Evolutionary conservation across 1,284 basidiomycete species (phyloP).

Genomic region (Lentinula novae-zelandiae): DNA sequence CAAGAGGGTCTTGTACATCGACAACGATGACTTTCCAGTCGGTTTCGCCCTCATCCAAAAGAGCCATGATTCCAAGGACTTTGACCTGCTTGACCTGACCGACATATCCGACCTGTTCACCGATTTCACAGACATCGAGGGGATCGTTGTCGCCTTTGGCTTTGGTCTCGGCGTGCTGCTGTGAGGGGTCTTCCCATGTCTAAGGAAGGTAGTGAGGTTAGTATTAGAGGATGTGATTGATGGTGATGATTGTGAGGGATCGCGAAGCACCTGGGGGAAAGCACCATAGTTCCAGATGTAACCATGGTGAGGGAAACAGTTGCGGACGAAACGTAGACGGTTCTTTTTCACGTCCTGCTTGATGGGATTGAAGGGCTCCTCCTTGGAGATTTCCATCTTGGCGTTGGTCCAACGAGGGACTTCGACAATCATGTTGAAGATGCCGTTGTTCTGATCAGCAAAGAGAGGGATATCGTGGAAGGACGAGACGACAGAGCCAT

Average conservation of each 20-base stretch:
- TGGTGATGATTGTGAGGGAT: neutral
- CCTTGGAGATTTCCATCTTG: slow-evolving; percentile 98
- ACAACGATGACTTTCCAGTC: slow-evolving; percentile 99
- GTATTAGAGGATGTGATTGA: neutral
- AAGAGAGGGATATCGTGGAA: slow-evolving; percentile 98
- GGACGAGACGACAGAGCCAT: slow-evolving; percentile 81
- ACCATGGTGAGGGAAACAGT: slow-evolving; percentile 99
- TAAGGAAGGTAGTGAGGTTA: slow-evolving; percentile 29
- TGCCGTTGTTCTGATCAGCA: slow-evolving; percentile 87
- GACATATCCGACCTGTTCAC: slow-evolving; percentile 96
- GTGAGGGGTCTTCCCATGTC: slow-evolving; percentile 98
- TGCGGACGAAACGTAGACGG: slow-evolving; percentile 95
- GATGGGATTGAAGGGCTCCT: slow-evolving; percentile 98
- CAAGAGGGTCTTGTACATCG: slow-evolving; percentile 95
- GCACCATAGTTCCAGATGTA: slow-evolving; percentile 99
- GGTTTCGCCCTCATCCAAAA: slow-evolving; percentile 97
- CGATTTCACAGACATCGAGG: slow-evolving; percentile 99
- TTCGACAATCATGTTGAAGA: slow-evolving; percentile 99
- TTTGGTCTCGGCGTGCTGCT: slow-evolving; percentile 94
- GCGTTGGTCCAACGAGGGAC: slow-evolving; percentile 99
- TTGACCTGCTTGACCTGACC: slow-evolving; percentile 99
- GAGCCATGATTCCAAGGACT: slow-evolving; percentile 99
- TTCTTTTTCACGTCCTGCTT: slow-evolving; percentile 98
- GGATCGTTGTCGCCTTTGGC: slow-evolving; percentile 99
- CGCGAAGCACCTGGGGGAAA: slow-evolving; percentile 78